Evolutionary conservation across 2,329 filamentous ascomycete genomes (phyloP), one percentile per base, ranked within the genome.

Genomic region (Nemania serpens): DNA sequence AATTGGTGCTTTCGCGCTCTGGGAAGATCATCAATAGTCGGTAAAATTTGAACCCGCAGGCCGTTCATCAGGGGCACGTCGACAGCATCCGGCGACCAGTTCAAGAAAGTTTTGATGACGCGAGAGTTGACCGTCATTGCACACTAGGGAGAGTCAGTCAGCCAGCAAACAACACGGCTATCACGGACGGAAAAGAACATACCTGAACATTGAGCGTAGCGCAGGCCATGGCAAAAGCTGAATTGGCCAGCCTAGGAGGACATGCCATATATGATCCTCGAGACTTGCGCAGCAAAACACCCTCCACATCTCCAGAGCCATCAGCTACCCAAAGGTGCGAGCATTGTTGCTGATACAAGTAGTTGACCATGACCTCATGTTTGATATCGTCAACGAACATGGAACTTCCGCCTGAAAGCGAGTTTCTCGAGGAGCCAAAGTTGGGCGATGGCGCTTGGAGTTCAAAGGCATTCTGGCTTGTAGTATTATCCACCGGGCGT

Each of bases 341-440:
- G 70, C 88, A 91, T 76, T 92, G 89, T 73, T 93, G 89, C 74
- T 93, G 90, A 75, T 91, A 91, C 25, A 93, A 79, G 73, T 91
- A 91, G 76, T 91, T 92, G 62, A 91, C 89, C 89, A 93, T 93
- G 62, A 93, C 88, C 74, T 93, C 90, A 70, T 91, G 88, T 75
- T 89, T 91, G 75, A 91, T 89, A 64, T 91, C 88, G 61, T 91
- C 88, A 11, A 90, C 75, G 61, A 88, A 82, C 58, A 82, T 75
- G 41, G 83, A 85, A 70, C 81, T 85, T 49, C 75, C 75, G 22
- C 52, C 55, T 1, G 81, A 82, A 34, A 83, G 71, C 0, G 84
- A 88, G 66, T 79, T 79, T 51, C 82, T 81, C 17, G 83, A 80
- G 13, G 82, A 83, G 66, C 75, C 77, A 64, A 79, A 80, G 55